phyloP scores from a whole-genome alignment of 2,329 filamentous ascomycete species.

The Xylariaceae sp. region DNA sequence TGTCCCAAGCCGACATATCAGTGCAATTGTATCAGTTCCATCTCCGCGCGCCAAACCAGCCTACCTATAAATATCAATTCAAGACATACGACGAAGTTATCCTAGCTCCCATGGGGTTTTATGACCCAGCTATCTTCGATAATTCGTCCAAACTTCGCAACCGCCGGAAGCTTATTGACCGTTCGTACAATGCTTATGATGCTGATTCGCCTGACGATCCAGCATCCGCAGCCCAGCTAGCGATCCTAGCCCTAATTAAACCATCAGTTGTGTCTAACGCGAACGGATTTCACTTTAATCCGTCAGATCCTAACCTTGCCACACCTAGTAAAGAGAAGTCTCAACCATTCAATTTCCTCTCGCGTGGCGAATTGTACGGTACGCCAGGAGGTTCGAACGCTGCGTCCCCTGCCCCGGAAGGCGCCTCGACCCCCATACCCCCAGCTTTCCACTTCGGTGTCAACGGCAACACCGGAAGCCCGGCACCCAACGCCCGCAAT shows the following conservation, averaged over 20 bases:
- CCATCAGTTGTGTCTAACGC: constrained; percentile 59
- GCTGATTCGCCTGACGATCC: constrained; percentile 87
- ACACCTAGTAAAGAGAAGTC: constrained; percentile 68
- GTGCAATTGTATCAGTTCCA: constrained; percentile 91
- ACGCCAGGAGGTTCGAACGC: constrained; percentile 87
- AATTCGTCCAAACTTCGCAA: constrained; percentile 78
- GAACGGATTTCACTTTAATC: constrained; percentile 49
- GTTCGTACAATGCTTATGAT: constrained; percentile 94
- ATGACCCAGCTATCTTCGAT: constrained; percentile 87
- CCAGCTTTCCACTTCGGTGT: constrained; percentile 62
- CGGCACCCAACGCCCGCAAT: constrained; percentile 51
- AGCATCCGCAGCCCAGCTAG: constrained; percentile 80
- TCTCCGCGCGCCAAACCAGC: constrained; percentile 83
- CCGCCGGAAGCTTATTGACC: constrained; percentile 80
- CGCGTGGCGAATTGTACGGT: constrained; percentile 71
- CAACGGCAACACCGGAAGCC: constrained; percentile 45
- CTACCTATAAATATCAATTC: constrained; percentile 91
- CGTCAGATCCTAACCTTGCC: constrained; percentile 53
- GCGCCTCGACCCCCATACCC: constrained; percentile 68
- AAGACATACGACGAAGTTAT: constrained; percentile 97
- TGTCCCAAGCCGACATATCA: constrained; percentile 87
- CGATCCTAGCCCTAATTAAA: constrained; percentile 64
- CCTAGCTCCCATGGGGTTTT: constrained; percentile 93
- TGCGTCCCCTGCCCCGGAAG: constrained; percentile 85
- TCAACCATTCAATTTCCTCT: constrained; percentile 72